Conservation (phyloP, 2,329 filamentous ascomycete genomes). For the Gyromitra esculenta region DNA sequence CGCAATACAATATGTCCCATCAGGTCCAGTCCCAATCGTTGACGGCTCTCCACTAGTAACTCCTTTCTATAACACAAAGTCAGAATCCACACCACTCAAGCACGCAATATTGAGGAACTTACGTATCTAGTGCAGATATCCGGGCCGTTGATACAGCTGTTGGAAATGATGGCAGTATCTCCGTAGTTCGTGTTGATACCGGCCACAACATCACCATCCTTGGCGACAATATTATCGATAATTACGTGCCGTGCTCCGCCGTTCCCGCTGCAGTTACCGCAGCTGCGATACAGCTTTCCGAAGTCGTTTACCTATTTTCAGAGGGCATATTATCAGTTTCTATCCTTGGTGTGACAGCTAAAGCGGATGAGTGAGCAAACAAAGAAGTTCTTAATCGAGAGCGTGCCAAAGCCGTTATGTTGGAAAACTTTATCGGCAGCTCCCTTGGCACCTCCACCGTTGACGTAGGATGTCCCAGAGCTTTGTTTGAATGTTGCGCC, state of each 20-base stretch:
- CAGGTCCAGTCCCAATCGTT: slow-evolving; percentile 61
- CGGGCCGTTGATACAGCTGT: slow-evolving; percentile 59
- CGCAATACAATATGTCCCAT: slow-evolving; percentile 59
- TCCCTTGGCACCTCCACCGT: slow-evolving; percentile 64
- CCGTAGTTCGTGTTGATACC: slow-evolving; percentile 63
- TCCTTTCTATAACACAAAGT: slow-evolving; percentile 60
- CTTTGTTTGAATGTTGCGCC: slow-evolving; percentile 53
- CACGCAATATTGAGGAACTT: slow-evolving; percentile 65
- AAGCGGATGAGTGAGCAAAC: slow-evolving; percentile 9
- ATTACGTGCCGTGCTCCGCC: slow-evolving; percentile 20
- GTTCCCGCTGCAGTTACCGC: slow-evolving; percentile 40
- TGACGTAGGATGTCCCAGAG: slow-evolving; percentile 60
- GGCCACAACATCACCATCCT: slow-evolving; percentile 61
- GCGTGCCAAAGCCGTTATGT: slow-evolving; percentile 64
- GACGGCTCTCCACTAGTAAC: slow-evolving; percentile 61
- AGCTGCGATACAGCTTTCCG: slow-evolving; percentile 62
- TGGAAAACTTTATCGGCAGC: slow-evolving; percentile 64
- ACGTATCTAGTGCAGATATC: slow-evolving; percentile 65
- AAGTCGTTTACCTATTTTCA: slow-evolving; percentile 59
- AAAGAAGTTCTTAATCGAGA: slow-evolving; percentile 59
- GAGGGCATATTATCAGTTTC: slow-evolving; percentile 60
- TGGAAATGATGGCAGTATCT: slow-evolving; percentile 41
- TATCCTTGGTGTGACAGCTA: slow-evolving; percentile 56
- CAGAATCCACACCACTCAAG: slow-evolving; percentile 57
- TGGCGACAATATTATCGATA: slow-evolving; percentile 58